A percentile compares a stretch with the other conserved stretches of the same genome.
phyloP scores from a whole-genome alignment of 1,139 yeast genomes.

The Geotrichum carabidarum region DNA sequence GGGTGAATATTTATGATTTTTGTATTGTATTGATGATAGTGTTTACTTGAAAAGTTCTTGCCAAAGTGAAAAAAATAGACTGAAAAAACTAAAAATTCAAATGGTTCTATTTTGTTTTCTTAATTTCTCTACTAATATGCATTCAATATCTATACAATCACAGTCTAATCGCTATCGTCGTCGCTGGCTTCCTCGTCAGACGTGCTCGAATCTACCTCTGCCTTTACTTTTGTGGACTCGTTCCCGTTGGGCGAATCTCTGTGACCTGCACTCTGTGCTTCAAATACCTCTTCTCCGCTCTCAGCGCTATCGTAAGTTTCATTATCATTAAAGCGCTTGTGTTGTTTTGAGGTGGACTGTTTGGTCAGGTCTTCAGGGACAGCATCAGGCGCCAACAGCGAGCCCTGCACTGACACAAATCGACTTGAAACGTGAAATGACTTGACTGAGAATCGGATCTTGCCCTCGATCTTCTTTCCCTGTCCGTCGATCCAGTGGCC shows the following conservation, averaged over 20 bases:
- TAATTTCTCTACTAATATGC: not conserved
- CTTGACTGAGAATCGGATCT: conserved; percentile 66
- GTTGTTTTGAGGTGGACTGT: conserved; percentile 3
- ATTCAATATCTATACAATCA: too few relatives aligned
- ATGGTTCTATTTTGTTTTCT: not conserved
- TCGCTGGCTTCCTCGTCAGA: conserved; percentile 7
- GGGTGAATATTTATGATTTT: not conserved
- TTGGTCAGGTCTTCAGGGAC: conserved; percentile 24
- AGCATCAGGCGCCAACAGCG: conserved; percentile 33
- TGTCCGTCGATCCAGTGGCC: conserved; percentile 84
- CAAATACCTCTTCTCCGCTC: not conserved
- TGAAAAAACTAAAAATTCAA: not conserved
- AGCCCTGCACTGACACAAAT: conserved; percentile 77
- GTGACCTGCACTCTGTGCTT: not conserved
- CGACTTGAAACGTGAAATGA: conserved; percentile 72
- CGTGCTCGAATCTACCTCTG: not conserved
- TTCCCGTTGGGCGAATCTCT: not conserved
- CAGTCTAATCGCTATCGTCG: conserved; percentile 11
- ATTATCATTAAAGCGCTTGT: conserved; percentile 11
- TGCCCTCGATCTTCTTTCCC: conserved; percentile 74
- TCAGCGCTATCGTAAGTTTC: not conserved
- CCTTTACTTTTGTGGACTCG: not conserved
- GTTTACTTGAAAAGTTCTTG: too few relatives aligned
- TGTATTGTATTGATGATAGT: too few relatives aligned
- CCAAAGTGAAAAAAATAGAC: too few relatives aligned